phyloP scores from a whole-genome alignment of 1,284 basidiomycete genomes.

The Wallemia ichthyophaga region DNA sequence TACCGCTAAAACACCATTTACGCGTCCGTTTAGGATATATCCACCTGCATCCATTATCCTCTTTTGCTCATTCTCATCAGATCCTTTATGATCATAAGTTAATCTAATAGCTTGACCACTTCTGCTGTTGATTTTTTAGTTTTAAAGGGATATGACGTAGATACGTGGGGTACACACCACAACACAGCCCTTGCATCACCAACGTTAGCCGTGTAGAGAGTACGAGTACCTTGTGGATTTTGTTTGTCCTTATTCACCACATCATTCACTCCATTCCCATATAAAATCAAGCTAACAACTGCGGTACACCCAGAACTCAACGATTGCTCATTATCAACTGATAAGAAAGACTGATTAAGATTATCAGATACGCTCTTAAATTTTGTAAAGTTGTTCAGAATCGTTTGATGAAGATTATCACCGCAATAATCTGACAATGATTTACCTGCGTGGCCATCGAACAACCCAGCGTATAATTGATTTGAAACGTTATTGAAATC shows the following conservation, averaged over 20 bases:
- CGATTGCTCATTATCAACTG: not conserved
- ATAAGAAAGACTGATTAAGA: not conserved
- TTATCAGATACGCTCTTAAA: conserved; percentile 5
- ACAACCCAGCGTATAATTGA: conserved; percentile 91
- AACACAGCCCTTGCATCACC: conserved; percentile 74
- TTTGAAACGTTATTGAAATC: conserved; percentile 71
- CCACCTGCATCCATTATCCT: conserved; percentile 92
- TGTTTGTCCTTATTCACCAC: conserved; percentile 11
- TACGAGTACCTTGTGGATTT: conserved; percentile 24
- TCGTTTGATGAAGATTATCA: conserved; percentile 68
- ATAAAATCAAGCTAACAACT: conserved; percentile 9
- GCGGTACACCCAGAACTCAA: conserved; percentile 1
- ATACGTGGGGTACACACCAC: conserved; percentile 17
- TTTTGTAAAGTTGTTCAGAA: conserved; percentile 16
- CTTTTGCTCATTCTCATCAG: conserved; percentile 86
- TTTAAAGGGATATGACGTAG: not conserved
- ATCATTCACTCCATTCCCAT: conserved; percentile 8
- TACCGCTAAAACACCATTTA: conserved; percentile 85
- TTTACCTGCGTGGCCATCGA: conserved; percentile 95
- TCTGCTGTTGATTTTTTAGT: conserved; percentile 18
- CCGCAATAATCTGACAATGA: conserved; percentile 98
- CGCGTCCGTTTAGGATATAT: conserved; percentile 92
- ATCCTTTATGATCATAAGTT: conserved; percentile 97
- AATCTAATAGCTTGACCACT: conserved; percentile 66
- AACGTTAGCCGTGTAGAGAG: conserved; percentile 86